Evolutionary conservation across 1,284 basidiomycete species (phyloP), one percentile per base, ranked within the genome.

Genomic region (Psilocybe mexicana): DNA sequence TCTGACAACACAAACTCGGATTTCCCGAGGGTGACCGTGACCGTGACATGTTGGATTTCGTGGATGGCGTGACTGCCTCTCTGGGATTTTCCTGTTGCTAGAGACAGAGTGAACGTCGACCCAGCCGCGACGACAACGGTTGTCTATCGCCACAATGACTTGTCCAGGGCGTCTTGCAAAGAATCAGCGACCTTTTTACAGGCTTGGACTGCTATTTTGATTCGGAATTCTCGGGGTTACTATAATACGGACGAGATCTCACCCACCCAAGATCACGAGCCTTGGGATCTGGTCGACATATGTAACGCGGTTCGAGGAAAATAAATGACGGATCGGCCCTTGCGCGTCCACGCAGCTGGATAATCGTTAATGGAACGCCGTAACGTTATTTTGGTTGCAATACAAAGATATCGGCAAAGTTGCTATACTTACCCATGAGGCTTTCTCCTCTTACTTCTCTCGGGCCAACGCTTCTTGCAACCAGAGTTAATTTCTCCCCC

Each of bases 321-420:
- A 65, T 64, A 65, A 64, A 61, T 62, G 56, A 50, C 57, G 59
- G 63, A 68, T 69, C 64, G 64, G 58, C 56, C 63, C 59, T 63
- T 66, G 63, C 63, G 60, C 59, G 59, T 60, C 60, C 60, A 49
- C 43, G 58, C 60, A 36, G 59, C 64, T 67, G 59, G 67, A 64
- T 61, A 66, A 63, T 67, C 64, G 63, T 69, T 66, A 68, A 66
- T 67, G 64, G 64, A 65, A 62, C 54, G 59, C 57, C 58, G 62
- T 68, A 66, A 69, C 67, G 70, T 67, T 67, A 68, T 66, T 66
- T 71, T 65, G 59, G 57, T 67, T 67, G 63, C 69, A 65, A 71
- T 63, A 54, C 42, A 54, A 48, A 71, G 63, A 72, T 68, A 71
- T 65, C 67, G 69, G 69, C 64, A 63, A 70, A 48, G 46, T 67